Evolutionary conservation across 2,329 filamentous ascomycete genomes (phyloP).

Genomic region (Colletotrichum gloeosporioides): DNA sequence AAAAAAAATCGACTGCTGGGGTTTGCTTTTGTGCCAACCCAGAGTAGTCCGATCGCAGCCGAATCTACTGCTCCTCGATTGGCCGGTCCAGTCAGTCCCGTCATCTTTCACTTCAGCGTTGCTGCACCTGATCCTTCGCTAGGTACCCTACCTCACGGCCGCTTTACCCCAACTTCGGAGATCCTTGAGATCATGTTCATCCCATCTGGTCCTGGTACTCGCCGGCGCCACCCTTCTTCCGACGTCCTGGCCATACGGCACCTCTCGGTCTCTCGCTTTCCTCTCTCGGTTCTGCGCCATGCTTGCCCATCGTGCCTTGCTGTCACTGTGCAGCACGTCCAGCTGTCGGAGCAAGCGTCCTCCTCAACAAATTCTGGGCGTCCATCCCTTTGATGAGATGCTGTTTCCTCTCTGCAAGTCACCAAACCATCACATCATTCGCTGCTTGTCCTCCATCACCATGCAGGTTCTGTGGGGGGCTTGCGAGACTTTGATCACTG

Average conservation of each 20-base stretch:
- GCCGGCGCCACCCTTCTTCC: not conserved
- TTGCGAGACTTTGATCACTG: not conserved
- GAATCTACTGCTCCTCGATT: not conserved
- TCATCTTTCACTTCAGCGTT: not conserved
- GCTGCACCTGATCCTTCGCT: not conserved
- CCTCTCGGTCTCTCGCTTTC: not conserved
- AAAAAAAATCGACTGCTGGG: not conserved
- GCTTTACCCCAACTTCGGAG: not conserved
- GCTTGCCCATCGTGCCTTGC: not conserved
- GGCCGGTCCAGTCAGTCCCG: not conserved
- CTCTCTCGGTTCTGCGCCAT: not conserved
- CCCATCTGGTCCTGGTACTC: not conserved
- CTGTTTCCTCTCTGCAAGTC: slow-evolving; percentile 14
- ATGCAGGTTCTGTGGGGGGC: slow-evolving; percentile 9
- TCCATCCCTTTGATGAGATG: not conserved
- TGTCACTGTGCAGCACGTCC: not conserved
- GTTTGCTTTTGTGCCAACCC: not conserved
- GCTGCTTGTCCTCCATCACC: not conserved
- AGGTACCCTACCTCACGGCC: not conserved
- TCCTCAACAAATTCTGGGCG: not conserved
- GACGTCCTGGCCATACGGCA: not conserved
- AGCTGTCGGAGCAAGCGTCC: not conserved
- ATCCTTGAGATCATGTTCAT: not conserved
- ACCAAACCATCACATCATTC: not conserved
- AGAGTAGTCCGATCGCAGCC: not conserved